These are phyloP conservation scores for Jaenimonas drosophilae DNA, from an alignment of 208 protist genomes.

Conservation along the genomic window DNA sequence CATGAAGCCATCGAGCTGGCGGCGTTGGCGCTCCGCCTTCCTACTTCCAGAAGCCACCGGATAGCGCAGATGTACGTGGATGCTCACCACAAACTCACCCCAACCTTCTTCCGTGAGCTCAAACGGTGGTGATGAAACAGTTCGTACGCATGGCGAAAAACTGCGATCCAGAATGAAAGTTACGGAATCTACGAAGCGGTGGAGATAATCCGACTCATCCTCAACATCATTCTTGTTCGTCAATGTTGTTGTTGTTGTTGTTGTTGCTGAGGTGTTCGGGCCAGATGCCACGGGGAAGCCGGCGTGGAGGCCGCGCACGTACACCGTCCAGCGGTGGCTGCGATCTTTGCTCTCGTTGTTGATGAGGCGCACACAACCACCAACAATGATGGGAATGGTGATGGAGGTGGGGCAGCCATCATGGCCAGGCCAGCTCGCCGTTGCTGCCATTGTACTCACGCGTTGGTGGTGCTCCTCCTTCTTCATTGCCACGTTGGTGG, in stretches of 20 bases:
- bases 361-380: constrained; percentile 53
- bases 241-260: not conserved
- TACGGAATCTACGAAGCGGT: constrained; percentile 63
- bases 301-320: constrained; percentile 77
- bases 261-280: not conserved
- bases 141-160: constrained; percentile 58
- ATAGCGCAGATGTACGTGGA: constrained; percentile 55
- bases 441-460: too few relatives aligned
- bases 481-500: too few relatives aligned
- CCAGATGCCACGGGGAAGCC: constrained; percentile 13
- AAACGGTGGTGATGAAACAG: constrained; percentile 53
- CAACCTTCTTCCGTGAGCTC: constrained; percentile 80
- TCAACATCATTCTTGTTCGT: not conserved
- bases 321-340: constrained; percentile 84
- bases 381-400: constrained; percentile 58
- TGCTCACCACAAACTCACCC: constrained; percentile 82
- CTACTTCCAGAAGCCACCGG: constrained; percentile 5
- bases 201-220: constrained; percentile 39
- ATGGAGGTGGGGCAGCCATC: constrained; percentile 4
- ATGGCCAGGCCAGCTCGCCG: too few relatives aligned
- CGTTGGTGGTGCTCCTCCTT: too few relatives aligned
- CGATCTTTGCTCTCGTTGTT: constrained; percentile 55
- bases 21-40: not conserved
- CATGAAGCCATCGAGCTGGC: constrained; percentile 8
- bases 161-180: constrained; percentile 69